Evolutionary conservation across 345 rosid genomes (phyloP), one percentile per base, ranked within the genome.

Genomic region (Brassica rapa): DNA sequence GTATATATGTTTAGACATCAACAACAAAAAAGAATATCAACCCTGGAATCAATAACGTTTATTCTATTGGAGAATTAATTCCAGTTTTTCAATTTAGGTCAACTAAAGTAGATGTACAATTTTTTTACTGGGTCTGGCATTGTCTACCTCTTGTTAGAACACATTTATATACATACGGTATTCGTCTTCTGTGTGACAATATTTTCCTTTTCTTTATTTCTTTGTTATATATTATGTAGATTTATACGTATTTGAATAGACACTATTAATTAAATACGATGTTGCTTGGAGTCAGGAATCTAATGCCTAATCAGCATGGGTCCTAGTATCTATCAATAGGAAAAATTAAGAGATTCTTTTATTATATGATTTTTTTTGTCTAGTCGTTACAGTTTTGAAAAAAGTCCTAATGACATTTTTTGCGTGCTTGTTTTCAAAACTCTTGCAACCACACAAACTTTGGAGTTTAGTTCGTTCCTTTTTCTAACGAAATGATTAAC

Each of bases 301-400:
- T 75, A 15, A 70, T 63, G 80, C 75, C 67, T 69, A 80, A 15
- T 80, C 79, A 80, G 78, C 75, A 64, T 80, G 76, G 82, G 83
- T 27, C 83, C 79, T 29, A 41, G 39, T 74, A 16, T 39, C 62
- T 79, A 70, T 76, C 79, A 55, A 21, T 75, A 4, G 19, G 15
- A 55, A 56, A 63, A 12, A 2, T n/a, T 43, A 1, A 8, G 55
- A 73, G 70, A 73, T 35, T 68, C 78, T 60, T 51, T 15, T 16
- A 1, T 15, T 7, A 60, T 5, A 60, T 23, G n/a, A 56, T 61
- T 1, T 16, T 4, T 37, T 29, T 65, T 73, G 55, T 79, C 57
- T 46, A 23, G 19, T 72, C 51, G 62, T 57, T 63, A 65, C 72
- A 57, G 35, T 25, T 78, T 78, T 72, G 68, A 72, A 55, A 66